Conservation (phyloP, 768 basidiomycete species). For the Brasilioporus rufonigricans region DNA sequence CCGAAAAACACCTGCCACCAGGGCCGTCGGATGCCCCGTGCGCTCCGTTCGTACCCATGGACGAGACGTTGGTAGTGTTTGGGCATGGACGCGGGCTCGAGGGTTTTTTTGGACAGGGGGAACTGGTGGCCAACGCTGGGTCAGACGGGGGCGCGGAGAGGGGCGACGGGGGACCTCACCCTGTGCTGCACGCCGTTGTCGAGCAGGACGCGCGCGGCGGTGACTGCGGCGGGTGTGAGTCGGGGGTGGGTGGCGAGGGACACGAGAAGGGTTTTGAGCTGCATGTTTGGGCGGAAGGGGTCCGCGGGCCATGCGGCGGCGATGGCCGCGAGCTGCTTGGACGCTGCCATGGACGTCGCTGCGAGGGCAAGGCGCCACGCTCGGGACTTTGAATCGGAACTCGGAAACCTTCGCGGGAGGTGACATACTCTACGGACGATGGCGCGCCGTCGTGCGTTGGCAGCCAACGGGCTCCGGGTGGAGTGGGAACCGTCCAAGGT, state of each 20-base stretch:
- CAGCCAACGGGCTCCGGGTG: too few species aligned
- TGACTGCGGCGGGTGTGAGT: conserved; percentile 59
- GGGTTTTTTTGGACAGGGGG: conserved; percentile 57
- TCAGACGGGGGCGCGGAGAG: not conserved
- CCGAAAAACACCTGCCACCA: conserved; percentile 86
- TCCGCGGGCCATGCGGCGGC: conserved; percentile 67
- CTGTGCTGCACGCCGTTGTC: conserved; percentile 56
- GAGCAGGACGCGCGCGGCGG: conserved; percentile 53
- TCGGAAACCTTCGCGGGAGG: conserved; percentile 25
- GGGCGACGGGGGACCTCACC: conserved; percentile 34
- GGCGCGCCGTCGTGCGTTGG: too few species aligned
- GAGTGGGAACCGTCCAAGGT: too few species aligned
- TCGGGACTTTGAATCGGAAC: conserved; percentile 18
- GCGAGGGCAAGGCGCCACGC: too few species aligned
- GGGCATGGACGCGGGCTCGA: conserved; percentile 70
- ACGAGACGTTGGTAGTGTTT: conserved; percentile 70
- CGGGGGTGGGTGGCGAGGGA: conserved; percentile 68
- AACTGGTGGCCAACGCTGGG: conserved; percentile 50
- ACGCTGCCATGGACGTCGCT: conserved; percentile 19
- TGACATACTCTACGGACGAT: too few species aligned
- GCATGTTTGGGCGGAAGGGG: conserved; percentile 75
- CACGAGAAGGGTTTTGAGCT: conserved; percentile 62
- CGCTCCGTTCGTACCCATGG: conserved; percentile 73
- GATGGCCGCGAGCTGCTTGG: conserved; percentile 49
- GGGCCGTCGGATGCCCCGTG: conserved; percentile 71